A percentile compares a stretch with the other conserved stretches of the same genome.
phyloP scores from a whole-genome alignment of 257 asterid genomes.

The Solanum raphanifolium region DNA sequence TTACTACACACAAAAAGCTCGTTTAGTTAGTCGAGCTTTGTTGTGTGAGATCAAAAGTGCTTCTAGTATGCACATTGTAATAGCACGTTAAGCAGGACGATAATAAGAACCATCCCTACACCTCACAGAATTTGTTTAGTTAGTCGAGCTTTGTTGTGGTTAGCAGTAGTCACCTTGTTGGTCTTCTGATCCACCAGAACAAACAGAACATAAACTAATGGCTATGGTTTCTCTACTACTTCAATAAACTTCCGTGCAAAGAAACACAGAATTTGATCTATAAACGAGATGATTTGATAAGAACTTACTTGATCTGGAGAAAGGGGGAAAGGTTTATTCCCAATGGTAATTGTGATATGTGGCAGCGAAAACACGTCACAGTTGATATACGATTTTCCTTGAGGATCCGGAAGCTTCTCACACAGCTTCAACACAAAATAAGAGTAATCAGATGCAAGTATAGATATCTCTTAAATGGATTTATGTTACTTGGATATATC shows the following conservation, averaged over 20 bases:
- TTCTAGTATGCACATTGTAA: neutral
- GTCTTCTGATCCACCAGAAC: neutral
- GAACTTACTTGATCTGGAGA: conserved; percentile 19
- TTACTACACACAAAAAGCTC: neutral
- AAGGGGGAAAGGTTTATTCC: conserved; percentile 15
- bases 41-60: neutral
- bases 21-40: neutral
- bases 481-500: neutral
- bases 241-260: neutral
- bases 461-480: neutral
- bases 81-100: neutral
- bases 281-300: neutral
- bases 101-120: neutral
- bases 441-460: neutral
- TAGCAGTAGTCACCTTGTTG: neutral
- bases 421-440: conserved; percentile 11
- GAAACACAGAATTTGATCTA: neutral
- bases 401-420: conserved; percentile 19
- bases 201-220: neutral
- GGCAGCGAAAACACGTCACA: conserved; percentile 18
- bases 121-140: neutral
- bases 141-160: neutral
- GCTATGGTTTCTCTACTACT: neutral
- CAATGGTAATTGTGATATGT: conserved; percentile 17
- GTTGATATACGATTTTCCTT: conserved; percentile 12